Percentiles rank a stretch among this genome's conserved stretches.
These are phyloP conservation scores for Podospora conica DNA, from an alignment of 495 filamentous ascomycete species.

Conservation along the genomic window DNA sequence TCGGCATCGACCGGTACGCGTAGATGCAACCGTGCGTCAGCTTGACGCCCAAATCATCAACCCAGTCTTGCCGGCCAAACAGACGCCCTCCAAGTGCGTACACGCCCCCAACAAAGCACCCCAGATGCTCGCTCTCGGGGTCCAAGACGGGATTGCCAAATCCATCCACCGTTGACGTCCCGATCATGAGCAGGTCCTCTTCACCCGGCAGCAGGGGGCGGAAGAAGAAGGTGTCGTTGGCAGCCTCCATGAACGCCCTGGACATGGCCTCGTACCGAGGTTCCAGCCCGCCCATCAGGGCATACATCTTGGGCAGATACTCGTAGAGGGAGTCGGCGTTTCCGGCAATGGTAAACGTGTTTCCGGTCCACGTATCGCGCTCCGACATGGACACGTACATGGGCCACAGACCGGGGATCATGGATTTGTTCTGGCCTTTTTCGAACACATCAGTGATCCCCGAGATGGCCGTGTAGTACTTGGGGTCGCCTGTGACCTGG, in stretches of 20 bases:
- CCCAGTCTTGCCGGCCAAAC: slow-evolving; percentile 60
- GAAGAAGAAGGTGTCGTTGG: slow-evolving; percentile 65
- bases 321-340: slow-evolving; percentile 83
- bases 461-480: slow-evolving; percentile 87
- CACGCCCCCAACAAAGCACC: slow-evolving; percentile 81
- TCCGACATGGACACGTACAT: slow-evolving; percentile 56
- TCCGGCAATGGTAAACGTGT: slow-evolving; percentile 62
- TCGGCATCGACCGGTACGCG: slow-evolving; percentile 68
- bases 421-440: slow-evolving; percentile 58
- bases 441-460: slow-evolving; percentile 75
- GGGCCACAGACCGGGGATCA: slow-evolving; percentile 81
- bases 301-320: slow-evolving; percentile 69
- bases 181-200: slow-evolving; percentile 64
- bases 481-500: slow-evolving; percentile 76
- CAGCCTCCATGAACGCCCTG: slow-evolving; percentile 55
- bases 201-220: slow-evolving; percentile 68
- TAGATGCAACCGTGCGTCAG: slow-evolving; percentile 84
- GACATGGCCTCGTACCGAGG: slow-evolving; percentile 76
- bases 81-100: slow-evolving; percentile 72
- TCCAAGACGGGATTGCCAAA: slow-evolving; percentile 25
- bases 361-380: slow-evolving; percentile 31
- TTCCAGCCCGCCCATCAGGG: slow-evolving; percentile 68
- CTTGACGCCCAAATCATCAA: slow-evolving; percentile 61
- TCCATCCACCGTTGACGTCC: slow-evolving; percentile 31
- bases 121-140: slow-evolving; percentile 40